A percentile compares a stretch with the other conserved stretches of the same genome.
Evolutionary conservation across 2,329 filamentous ascomycete genomes (phyloP).

Genomic region (Colletotrichum sp.): DNA sequence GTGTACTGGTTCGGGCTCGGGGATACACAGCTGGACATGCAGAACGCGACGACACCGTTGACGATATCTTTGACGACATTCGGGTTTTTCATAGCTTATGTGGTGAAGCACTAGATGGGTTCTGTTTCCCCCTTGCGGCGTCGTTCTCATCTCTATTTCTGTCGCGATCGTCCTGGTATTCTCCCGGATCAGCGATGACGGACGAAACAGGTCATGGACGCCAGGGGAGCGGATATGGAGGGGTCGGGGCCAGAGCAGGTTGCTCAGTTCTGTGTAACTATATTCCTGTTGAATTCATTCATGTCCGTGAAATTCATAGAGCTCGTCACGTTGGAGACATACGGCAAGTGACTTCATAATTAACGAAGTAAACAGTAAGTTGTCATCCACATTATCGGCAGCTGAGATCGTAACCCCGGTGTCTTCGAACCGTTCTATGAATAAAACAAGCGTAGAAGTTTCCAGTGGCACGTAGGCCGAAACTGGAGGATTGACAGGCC

Average conservation of each 20-base stretch:
- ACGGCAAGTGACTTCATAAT: no score
- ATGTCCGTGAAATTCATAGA: rapidly evolving
- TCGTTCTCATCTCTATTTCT: not conserved
- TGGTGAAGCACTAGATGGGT: not conserved
- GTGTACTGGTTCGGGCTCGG: not conserved
- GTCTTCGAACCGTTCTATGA: no score
- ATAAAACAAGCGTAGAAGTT: not conserved
- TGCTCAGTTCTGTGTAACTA: not conserved
- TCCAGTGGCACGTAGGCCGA: not conserved
- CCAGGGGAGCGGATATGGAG: not conserved
- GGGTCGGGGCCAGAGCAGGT: not conserved
- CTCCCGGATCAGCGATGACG: no score
- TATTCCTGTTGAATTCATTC: not conserved
- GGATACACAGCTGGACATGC: rapidly evolving
- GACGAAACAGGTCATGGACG: not conserved
- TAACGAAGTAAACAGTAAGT: no score
- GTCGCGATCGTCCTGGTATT: no score
- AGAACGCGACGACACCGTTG: not conserved
- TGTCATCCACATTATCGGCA: no score
- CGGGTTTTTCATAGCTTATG: rapidly evolving
- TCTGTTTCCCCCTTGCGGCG: rapidly evolving
- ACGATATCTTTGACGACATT: not conserved
- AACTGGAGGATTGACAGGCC: rapidly evolving
- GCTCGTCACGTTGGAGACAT: not conserved
- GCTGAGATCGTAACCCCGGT: no score